Conservation (phyloP, 148 eudicot genomes). For the Suaeda aralocaspica region DNA sequence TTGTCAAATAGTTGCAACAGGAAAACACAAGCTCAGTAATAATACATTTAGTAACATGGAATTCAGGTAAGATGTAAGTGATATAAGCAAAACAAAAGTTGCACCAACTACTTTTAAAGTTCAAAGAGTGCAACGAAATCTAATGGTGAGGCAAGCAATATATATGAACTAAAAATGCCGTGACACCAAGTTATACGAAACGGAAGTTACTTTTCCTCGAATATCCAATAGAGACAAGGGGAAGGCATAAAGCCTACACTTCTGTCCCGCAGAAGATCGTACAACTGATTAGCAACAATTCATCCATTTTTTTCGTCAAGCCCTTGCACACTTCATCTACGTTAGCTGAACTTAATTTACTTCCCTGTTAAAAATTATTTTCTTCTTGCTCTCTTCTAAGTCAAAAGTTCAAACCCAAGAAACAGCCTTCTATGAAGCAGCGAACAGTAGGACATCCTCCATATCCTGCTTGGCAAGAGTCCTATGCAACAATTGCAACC, state of each 20-base stretch:
- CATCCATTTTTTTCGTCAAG: background rate
- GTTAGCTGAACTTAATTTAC: too few relatives aligned
- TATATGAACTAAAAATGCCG: background rate
- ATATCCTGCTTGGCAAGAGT: too few relatives aligned
- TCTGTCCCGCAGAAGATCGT: background rate
- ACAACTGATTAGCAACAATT: background rate
- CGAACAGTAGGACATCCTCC: too few relatives aligned
- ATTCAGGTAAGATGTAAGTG: background rate
- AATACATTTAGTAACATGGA: constrained; percentile 4
- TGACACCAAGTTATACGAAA: background rate
- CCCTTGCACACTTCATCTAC: too few relatives aligned
- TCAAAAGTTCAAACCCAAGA: too few relatives aligned
- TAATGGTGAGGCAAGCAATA: background rate
- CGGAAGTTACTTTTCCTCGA: background rate
- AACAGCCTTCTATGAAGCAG: too few relatives aligned
- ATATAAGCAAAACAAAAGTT: background rate
- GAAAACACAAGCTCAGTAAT: constrained; percentile 2
- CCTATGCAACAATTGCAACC: too few relatives aligned
- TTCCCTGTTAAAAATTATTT: too few relatives aligned
- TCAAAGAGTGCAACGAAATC: background rate
- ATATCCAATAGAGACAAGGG: background rate
- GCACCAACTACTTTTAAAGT: background rate
- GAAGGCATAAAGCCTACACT: background rate
- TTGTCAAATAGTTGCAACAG: background rate
- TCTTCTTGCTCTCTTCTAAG: too few relatives aligned